A percentile compares a stretch with the other conserved stretches of the same genome.
phyloP scores from a whole-genome alignment of 2,329 filamentous ascomycete genomes.

The Calonectria leucothoes region DNA sequence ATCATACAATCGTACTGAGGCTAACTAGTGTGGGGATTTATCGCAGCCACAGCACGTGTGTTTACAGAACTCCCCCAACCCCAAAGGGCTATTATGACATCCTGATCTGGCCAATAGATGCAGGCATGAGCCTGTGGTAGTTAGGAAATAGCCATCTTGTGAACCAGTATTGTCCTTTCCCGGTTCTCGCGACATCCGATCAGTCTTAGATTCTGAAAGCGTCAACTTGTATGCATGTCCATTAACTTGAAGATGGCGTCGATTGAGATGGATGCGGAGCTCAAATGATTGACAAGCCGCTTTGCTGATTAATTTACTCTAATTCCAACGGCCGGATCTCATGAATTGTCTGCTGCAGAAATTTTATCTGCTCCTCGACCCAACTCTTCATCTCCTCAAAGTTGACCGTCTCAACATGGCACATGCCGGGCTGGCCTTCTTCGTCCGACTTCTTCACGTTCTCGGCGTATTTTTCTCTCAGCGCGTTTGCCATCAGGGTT shows the following conservation, averaged over 20 bases:
- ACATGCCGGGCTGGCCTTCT: conserved; percentile 38
- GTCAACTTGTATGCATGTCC: too few species aligned
- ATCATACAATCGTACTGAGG: background rate
- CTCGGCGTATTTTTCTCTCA: conserved; percentile 37
- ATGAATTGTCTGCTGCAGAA: conserved; percentile 44
- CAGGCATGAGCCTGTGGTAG: too few species aligned
- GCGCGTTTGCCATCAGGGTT: conserved; percentile 26
- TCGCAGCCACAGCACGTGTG: too few species aligned
- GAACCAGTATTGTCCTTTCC: too few species aligned
- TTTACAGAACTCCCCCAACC: background rate
- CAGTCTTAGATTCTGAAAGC: too few species aligned
- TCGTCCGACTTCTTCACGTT: conserved; percentile 36
- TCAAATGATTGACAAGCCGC: background rate
- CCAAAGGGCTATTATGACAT: too few species aligned
- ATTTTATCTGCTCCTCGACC: conserved; percentile 43
- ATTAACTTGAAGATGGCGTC: background rate
- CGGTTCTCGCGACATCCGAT: too few species aligned
- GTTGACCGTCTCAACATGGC: conserved; percentile 42
- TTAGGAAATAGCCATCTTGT: too few species aligned
- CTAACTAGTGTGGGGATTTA: background rate
- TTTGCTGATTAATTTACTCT: background rate
- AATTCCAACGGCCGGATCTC: conserved; percentile 39
- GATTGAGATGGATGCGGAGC: background rate
- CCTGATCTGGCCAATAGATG: too few species aligned
- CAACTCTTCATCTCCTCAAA: conserved; percentile 38